A percentile compares a stretch with the other conserved stretches of the same genome.
These are phyloP conservation scores for Fusarium goolgardi DNA, from an alignment of 2,329 filamentous ascomycete genomes.

Conservation along the genomic window DNA sequence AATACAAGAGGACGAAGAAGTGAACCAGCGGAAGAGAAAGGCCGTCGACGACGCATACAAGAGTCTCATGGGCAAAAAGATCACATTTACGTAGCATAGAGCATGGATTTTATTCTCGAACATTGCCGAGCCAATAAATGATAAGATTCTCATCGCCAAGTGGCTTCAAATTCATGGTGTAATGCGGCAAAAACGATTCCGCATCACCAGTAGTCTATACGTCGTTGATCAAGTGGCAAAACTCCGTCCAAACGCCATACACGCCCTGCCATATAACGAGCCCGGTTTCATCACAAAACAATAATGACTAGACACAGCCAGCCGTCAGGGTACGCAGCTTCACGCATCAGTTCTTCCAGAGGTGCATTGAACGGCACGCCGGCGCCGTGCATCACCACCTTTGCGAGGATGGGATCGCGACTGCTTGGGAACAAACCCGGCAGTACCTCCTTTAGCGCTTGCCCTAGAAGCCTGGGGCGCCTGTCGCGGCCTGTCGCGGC, in stretches of 20 bases:
- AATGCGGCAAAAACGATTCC: not conserved
- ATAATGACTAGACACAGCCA: slow-evolving; percentile 87
- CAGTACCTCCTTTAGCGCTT: slow-evolving; percentile 78
- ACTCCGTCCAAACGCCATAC: slow-evolving; percentile 32
- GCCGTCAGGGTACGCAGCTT: slow-evolving; percentile 89
- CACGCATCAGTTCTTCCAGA: slow-evolving; percentile 83
- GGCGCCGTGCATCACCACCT: slow-evolving; percentile 86
- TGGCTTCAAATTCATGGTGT: slow-evolving; percentile 11
- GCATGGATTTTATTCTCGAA: not conserved
- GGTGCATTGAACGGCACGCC: slow-evolving; percentile 82
- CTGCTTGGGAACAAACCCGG: slow-evolving; percentile 89
- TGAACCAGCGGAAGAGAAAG: slow-evolving; percentile 74
- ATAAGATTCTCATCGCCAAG: not conserved
- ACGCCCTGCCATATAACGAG: slow-evolving; percentile 22
- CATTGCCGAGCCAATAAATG: slow-evolving; percentile 4
- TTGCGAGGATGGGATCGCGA: slow-evolving; percentile 84
- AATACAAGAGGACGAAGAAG: slow-evolving; percentile 56
- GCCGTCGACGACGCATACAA: slow-evolving; percentile 83
- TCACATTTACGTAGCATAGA: slow-evolving; percentile 66
- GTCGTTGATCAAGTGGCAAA: slow-evolving; percentile 7
- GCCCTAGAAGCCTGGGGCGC: slow-evolving; percentile 71
- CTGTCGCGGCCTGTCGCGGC: slow-evolving; percentile 57
- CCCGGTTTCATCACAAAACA: slow-evolving; percentile 63
- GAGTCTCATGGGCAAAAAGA: slow-evolving; percentile 77
- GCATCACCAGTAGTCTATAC: slow-evolving; percentile 1